These are phyloP conservation scores for Lachnellula arida DNA, from an alignment of 2,329 filamentous ascomycete genomes.

Conservation along the genomic window DNA sequence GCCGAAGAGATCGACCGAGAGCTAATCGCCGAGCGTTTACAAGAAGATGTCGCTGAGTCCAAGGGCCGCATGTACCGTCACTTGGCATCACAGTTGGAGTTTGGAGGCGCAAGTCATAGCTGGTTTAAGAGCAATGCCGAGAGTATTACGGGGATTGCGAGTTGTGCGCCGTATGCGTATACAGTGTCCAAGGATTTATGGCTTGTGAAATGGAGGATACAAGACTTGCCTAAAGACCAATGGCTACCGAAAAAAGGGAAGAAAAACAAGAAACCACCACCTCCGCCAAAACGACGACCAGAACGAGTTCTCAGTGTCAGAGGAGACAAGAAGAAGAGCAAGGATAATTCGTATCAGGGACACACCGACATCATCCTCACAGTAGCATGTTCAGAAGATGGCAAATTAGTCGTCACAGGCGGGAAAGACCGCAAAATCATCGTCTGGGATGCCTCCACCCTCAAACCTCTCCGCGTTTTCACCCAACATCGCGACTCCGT, in stretches of 20 bases:
- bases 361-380: slow-evolving; percentile 78
- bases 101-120: slow-evolving; percentile 61
- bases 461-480: slow-evolving; percentile 78
- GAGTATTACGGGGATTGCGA: slow-evolving; percentile 73
- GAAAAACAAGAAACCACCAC: slow-evolving; percentile 53
- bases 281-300: slow-evolving; percentile 57
- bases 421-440: slow-evolving; percentile 80
- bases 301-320: slow-evolving; percentile 59
- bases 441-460: slow-evolving; percentile 76
- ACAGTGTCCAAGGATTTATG: slow-evolving; percentile 81
- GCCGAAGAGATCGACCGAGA: slow-evolving; percentile 91
- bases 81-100: slow-evolving; percentile 69
- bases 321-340: slow-evolving; percentile 55
- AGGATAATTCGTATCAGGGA: slow-evolving; percentile 64
- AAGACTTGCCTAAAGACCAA: slow-evolving; percentile 57
- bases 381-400: slow-evolving; percentile 82
- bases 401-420: slow-evolving; percentile 86
- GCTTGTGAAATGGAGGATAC: slow-evolving; percentile 85
- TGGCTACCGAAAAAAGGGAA: slow-evolving; percentile 46
- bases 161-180: slow-evolving; percentile 77
- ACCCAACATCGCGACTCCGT: slow-evolving; percentile 88
- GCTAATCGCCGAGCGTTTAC: slow-evolving; percentile 81
- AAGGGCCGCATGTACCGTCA: slow-evolving; percentile 86
- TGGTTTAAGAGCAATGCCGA: slow-evolving; percentile 76
- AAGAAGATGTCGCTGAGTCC: slow-evolving; percentile 86